Evolutionary conservation across 1,284 basidiomycete genomes (phyloP).

Genomic region (Tremellales sp.): DNA sequence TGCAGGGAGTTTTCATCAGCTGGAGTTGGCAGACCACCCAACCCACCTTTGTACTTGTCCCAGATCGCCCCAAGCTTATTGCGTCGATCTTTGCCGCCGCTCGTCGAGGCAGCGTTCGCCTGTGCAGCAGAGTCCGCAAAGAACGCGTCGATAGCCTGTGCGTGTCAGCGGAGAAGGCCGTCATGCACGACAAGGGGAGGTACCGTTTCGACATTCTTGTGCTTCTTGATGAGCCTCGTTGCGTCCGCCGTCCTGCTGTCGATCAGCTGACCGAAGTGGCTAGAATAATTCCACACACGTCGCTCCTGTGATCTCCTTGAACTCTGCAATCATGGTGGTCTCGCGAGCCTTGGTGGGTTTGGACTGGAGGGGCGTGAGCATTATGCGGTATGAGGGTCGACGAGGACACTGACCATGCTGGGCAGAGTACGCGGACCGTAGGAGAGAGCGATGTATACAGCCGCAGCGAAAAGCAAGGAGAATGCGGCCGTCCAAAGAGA

Average conservation of each 20-base stretch:
- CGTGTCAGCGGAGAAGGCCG: neutral
- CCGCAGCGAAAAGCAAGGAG: no score
- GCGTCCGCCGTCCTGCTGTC: slow-evolving; percentile 34
- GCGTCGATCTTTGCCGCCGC: slow-evolving; percentile 24
- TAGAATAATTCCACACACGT: slow-evolving; percentile 25
- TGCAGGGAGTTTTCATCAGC: slow-evolving; percentile 11
- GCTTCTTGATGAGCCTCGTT: slow-evolving; percentile 42
- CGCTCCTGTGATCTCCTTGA: slow-evolving; percentile 40
- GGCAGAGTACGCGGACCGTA: no score
- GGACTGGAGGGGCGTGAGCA: no score
- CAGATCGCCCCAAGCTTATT: slow-evolving; percentile 48
- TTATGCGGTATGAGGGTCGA: no score
- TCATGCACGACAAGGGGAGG: neutral
- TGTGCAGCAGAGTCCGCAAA: slow-evolving; percentile 36
- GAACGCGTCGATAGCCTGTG: slow-evolving; percentile 42
- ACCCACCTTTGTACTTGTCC: slow-evolving; percentile 47
- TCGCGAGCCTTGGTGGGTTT: slow-evolving; percentile 10
- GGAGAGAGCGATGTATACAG: no score
- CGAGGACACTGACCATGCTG: no score
- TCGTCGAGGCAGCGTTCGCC: slow-evolving; percentile 8
- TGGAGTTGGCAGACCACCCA: neutral
- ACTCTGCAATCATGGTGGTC: slow-evolving; percentile 23
- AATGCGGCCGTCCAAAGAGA: no score
- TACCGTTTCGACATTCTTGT: slow-evolving; percentile 42
- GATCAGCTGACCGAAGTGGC: neutral